A percentile compares a stretch with the other conserved stretches of the same genome.
Conservation (phyloP, 176 grass and related monocot genomes). For the Themeda triandra region DNA sequence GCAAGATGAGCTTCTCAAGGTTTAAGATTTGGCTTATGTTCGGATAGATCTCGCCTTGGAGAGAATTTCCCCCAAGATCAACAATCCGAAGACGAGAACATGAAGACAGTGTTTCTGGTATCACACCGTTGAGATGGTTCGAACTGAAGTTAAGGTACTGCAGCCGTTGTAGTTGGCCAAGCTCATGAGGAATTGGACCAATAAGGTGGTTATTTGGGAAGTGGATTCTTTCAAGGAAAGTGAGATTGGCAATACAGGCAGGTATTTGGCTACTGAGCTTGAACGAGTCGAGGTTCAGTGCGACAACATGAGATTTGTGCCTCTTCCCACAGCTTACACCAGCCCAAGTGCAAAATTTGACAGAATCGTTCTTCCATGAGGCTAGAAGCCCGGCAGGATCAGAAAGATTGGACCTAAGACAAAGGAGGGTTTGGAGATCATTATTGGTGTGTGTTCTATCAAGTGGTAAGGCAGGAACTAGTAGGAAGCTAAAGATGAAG, state of each 20-base stretch:
- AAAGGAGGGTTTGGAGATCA: too few species aligned
- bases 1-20: background rate
- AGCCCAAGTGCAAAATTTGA: too few species aligned
- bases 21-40: constrained; percentile 6
- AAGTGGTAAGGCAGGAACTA: too few species aligned
- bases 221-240: background rate
- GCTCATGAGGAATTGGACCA: constrained; percentile 35
- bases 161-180: constrained; percentile 14
- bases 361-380: background rate
- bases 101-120: constrained; percentile 11
- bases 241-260: too few species aligned
- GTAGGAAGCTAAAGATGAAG: too few species aligned
- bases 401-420: too few species aligned
- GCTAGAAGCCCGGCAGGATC: too few species aligned
- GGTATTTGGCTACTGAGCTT: too few species aligned
- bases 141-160: constrained; percentile 36
- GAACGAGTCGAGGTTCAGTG: too few species aligned
- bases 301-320: too few species aligned
- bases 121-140: constrained; percentile 13
- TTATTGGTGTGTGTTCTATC: too few species aligned
- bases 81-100: constrained; percentile 23
- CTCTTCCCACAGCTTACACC: too few species aligned
- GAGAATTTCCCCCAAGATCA: constrained; percentile 7
- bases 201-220: constrained; percentile 3
- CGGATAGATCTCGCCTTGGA: constrained; percentile 25